Conservation (phyloP, 306 rosid genomes). For the Luffa aegyptiaca region DNA sequence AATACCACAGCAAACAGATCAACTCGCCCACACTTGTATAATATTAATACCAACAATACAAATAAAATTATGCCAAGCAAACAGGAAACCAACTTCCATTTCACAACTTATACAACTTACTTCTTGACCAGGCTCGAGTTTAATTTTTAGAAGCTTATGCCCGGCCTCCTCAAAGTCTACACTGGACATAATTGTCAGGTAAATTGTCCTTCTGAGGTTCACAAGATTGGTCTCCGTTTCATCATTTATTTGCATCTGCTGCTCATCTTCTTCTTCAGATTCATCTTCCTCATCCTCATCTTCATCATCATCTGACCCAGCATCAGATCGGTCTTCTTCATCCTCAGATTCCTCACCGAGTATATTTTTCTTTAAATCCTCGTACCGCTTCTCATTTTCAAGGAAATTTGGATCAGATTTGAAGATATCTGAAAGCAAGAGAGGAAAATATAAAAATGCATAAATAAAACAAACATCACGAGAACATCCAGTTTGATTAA, state of each 20-base stretch:
- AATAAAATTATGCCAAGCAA: neutral
- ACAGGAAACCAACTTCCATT: neutral
- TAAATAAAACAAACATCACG: neutral
- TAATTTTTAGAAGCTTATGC: constrained; percentile 88
- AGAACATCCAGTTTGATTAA: neutral
- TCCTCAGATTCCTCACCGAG: constrained; percentile 67
- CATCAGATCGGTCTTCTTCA: constrained; percentile 58
- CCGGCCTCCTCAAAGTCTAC: constrained; percentile 98
- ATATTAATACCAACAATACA: neutral
- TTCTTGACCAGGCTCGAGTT: constrained; percentile 98
- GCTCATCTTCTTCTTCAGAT: constrained; percentile 56
- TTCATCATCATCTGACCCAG: constrained; percentile 35
- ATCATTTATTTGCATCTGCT: constrained; percentile 65
- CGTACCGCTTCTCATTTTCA: constrained; percentile 72
- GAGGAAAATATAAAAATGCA: neutral
- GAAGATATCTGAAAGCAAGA: constrained; percentile 51
- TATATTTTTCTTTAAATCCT: constrained; percentile 62
- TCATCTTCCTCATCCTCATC: constrained; percentile 37
- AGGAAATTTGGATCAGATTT: constrained; percentile 63
- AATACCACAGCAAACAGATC: neutral
- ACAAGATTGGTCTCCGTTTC: constrained; percentile 92
- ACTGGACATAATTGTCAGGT: constrained; percentile 90
- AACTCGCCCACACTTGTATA: neutral
- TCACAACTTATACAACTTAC: neutral
- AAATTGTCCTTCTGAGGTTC: constrained; percentile 83